These are phyloP conservation scores for Sarcodon sp. DNA, from an alignment of 768 basidiomycete genomes.

Conservation along the genomic window DNA sequence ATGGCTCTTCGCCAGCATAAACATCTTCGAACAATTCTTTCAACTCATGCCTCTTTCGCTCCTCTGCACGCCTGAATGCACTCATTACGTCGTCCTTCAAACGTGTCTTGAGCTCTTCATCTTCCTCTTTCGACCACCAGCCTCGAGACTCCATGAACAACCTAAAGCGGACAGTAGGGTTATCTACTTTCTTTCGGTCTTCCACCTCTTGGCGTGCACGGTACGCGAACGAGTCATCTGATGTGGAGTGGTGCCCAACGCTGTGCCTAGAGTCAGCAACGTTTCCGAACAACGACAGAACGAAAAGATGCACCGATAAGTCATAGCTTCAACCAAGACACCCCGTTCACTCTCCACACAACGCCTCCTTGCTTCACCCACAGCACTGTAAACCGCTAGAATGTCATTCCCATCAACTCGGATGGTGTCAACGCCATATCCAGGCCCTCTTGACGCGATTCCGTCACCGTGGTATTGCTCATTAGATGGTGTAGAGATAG, in stretches of 20 bases:
- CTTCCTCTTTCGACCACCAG: conserved; percentile 76
- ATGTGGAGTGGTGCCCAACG: conserved; percentile 91
- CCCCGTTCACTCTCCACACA: conserved; percentile 73
- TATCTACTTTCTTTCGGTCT: conserved; percentile 83
- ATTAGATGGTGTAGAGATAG: conserved; percentile 82
- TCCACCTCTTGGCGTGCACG: conserved; percentile 84
- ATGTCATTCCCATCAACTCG: conserved; percentile 92
- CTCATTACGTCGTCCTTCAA: conserved; percentile 65
- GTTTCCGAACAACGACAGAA: background rate
- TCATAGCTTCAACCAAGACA: conserved; percentile 84
- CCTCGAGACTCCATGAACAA: conserved; percentile 69
- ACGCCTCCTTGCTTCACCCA: conserved; percentile 55
- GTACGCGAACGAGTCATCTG: conserved; percentile 94
- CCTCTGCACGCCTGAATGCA: conserved; percentile 70
- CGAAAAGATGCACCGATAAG: conserved; percentile 48
- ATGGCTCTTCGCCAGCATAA: conserved; percentile 75
- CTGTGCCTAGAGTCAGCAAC: conserved; percentile 19
- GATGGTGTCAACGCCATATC: conserved; percentile 84
- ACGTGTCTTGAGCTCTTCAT: conserved; percentile 54
- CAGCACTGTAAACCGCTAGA: conserved; percentile 67
- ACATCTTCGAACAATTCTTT: conserved; percentile 78
- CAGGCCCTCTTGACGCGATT: conserved; percentile 83
- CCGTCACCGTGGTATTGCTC: conserved; percentile 93
- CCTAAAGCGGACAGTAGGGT: conserved; percentile 79
- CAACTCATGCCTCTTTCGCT: conserved; percentile 53